Evolutionary conservation across 2,329 filamentous ascomycete genomes (phyloP), one percentile per base, ranked within the genome.

Genomic region (Nannizziopsis barbatae): DNA sequence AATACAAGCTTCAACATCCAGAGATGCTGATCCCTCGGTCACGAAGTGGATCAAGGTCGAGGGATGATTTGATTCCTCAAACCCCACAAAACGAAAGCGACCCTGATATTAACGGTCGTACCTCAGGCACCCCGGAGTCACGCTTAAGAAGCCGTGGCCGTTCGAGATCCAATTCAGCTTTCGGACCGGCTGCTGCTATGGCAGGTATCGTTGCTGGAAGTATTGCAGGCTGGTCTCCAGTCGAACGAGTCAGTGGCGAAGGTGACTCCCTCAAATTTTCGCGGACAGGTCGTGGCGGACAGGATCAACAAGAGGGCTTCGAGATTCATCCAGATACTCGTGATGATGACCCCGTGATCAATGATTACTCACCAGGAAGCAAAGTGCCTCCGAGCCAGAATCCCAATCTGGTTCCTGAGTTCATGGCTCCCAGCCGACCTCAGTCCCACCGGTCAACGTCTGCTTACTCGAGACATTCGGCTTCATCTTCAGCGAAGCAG

Each of bases 191-290:
- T 11, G 72, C 76, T 40, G 79, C 79, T 33, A 81, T 81, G 77
- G 79, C 78, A 18, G 79, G 79, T 55, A 72, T 82, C 42, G 72
- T 82, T 33, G 79, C 79, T n/a, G 79, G 79, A 46, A 80, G 76
- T 59, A 74, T 83, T 54, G 77, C 73, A 37, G 79, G 77, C 37
- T 82, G 76, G 77, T 81, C 77, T 32, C 79, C 70, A 0, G 76
- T 81, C 46, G 77, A 79, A 52, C 66, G 74, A 47, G 52, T 35
- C 12, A 55, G 55, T 5, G 61, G 60, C 7, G 65, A 66, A 20
- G 57, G 57, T n/a, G 66, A 69, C 47, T 59, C 63, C 3, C 58
- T 66, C 47, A 61, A 58, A 11, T 68, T 71, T 53, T 62, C 65
- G 1, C 56, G 61, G 18, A 60, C 58, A 35, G 62, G 61, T 14